phyloP scores from a whole-genome alignment of 2,329 filamentous ascomycete genomes.

The Lachnellula hyalina region DNA sequence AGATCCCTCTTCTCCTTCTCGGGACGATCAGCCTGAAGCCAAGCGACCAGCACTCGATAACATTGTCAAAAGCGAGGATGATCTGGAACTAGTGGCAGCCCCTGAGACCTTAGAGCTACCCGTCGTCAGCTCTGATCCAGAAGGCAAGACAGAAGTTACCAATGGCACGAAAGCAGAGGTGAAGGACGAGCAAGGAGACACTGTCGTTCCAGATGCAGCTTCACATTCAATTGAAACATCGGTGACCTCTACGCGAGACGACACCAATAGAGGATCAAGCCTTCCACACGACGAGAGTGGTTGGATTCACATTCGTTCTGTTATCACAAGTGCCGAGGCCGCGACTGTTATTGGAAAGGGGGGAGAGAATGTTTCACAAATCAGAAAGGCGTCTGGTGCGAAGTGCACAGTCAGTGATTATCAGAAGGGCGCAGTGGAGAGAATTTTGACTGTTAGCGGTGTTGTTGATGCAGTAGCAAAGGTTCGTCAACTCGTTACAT shows the following conservation, averaged over 20 bases:
- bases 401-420: slow-evolving; percentile 99
- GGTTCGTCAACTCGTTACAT: slow-evolving; percentile 45
- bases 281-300: slow-evolving; percentile 78
- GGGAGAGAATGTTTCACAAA: slow-evolving; percentile 97
- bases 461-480: slow-evolving; percentile 96
- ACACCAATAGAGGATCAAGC: slow-evolving; percentile 35
- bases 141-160: slow-evolving; percentile 31
- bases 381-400: slow-evolving; percentile 87
- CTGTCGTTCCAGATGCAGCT: slow-evolving; percentile 55
- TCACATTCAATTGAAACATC: slow-evolving; percentile 50
- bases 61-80: slow-evolving; percentile 62
- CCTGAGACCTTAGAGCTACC: slow-evolving; percentile 35
- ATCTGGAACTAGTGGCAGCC: slow-evolving; percentile 34
- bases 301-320: slow-evolving; percentile 95
- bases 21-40: slow-evolving; percentile 89
- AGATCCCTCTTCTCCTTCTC: slow-evolving; percentile 91
- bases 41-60: slow-evolving; percentile 97
- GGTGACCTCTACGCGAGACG: slow-evolving; percentile 34
- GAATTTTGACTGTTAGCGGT: slow-evolving; percentile 94
- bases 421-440: slow-evolving; percentile 91
- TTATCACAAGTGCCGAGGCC: slow-evolving; percentile 95
- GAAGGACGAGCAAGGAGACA: slow-evolving; percentile 62
- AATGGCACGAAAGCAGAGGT: slow-evolving; percentile 46
- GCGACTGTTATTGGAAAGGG: slow-evolving; percentile 98
- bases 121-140: slow-evolving; percentile 42